Percentiles rank a stretch among this genome's conserved stretches.
Evolutionary conservation across 257 asterid species (phyloP).

Genomic region (Nicotiana undulata): DNA sequence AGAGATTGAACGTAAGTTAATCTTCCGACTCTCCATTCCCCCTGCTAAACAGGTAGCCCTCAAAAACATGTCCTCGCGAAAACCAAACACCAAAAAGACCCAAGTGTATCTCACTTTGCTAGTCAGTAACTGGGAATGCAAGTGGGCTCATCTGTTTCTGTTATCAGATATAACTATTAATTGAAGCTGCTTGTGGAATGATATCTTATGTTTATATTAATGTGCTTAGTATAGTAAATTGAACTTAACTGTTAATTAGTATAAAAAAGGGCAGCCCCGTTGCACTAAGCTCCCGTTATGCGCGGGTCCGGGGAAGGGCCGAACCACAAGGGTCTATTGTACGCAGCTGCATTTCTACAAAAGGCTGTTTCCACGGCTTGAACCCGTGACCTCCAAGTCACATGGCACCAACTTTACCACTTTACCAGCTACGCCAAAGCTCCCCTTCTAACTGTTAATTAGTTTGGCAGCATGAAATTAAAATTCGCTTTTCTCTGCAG

Average conservation of each 20-base stretch:
- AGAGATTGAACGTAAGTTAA: background rate
- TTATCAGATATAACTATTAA: background rate
- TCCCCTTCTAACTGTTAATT: background rate
- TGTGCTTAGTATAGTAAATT: background rate
- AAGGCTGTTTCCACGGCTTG: no score
- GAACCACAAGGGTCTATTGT: no score
- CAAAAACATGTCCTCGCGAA: background rate
- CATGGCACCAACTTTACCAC: no score
- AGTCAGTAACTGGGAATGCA: background rate
- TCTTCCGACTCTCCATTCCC: background rate
- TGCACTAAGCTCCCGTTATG: no score
- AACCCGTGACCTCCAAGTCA: no score
- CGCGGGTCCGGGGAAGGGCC: no score
- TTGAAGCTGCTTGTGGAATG: background rate
- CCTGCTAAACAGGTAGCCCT: background rate
- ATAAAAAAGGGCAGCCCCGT: no score
- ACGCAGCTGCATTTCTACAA: no score
- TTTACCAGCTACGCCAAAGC: no score
- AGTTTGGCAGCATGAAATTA: background rate
- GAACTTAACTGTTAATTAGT: background rate
- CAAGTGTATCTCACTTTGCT: background rate
- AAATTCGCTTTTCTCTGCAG: constrained; percentile 25
- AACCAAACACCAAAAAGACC: background rate
- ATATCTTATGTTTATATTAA: background rate
- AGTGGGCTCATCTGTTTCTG: background rate